Evolutionary conservation across 805 yeast genomes (phyloP).

Genomic region (Wickerhamomyces hampshirensis): DNA sequence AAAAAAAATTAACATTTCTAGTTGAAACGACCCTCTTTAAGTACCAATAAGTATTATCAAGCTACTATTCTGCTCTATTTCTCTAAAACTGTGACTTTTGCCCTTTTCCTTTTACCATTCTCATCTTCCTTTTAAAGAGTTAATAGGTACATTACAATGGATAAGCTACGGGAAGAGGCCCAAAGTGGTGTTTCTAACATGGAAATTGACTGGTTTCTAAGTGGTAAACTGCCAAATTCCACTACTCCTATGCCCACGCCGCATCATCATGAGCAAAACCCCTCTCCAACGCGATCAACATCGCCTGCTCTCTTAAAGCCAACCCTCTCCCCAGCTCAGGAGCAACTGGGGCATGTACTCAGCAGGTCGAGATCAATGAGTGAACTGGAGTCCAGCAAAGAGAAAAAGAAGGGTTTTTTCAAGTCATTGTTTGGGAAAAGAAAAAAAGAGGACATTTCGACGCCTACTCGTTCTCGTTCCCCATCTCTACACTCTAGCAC

Average conservation of each 20-base stretch:
- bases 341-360: constrained; percentile 14
- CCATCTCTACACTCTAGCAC: too few species aligned
- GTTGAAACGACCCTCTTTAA: too few species aligned
- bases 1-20: too few species aligned
- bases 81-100: too few species aligned
- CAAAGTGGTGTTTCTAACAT: constrained; percentile 31
- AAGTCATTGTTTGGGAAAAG: constrained; percentile 29
- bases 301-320: constrained; percentile 3
- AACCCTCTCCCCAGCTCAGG: constrained; percentile 7
- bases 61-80: too few species aligned
- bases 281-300: background rate
- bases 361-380: constrained; percentile 30
- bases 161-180: constrained; percentile 1
- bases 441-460: constrained; percentile 15
- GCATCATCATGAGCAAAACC: constrained; percentile 3
- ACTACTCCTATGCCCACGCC: constrained; percentile 7
- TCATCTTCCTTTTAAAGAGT: too few species aligned
- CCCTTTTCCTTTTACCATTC: too few species aligned
- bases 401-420: constrained; percentile 33
- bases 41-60: too few species aligned
- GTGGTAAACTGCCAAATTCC: constrained; percentile 26
- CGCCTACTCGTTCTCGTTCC: too few species aligned
- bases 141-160: too few species aligned
- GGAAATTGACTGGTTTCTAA: constrained; percentile 50
- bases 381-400: constrained; percentile 11